Conservation (phyloP, 768 basidiomycete genomes). For the Cystobasidiopsis lactophilus region DNA sequence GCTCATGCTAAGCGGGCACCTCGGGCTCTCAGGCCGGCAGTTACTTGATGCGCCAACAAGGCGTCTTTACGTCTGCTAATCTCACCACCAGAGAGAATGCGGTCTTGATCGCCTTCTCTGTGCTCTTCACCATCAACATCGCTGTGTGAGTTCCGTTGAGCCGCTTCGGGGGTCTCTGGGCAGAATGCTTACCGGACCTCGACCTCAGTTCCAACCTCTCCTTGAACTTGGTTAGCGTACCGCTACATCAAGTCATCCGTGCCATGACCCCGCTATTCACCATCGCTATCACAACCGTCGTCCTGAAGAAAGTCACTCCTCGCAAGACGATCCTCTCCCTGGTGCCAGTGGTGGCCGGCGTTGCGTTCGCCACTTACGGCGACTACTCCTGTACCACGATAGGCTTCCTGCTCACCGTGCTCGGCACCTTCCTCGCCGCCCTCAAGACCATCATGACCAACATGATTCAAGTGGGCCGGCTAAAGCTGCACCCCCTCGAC, state of each 20-base stretch:
- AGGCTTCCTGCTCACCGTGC: conserved; percentile 67
- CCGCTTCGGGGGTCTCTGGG: conserved; percentile 15
- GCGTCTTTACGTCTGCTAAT: conserved; percentile 37
- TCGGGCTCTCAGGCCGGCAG: conserved; percentile 51
- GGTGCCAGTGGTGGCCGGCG: conserved; percentile 48
- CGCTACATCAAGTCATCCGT: conserved; percentile 92
- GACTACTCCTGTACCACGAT: conserved; percentile 38
- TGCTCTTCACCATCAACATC: conserved; percentile 82
- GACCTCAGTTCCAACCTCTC: background rate
- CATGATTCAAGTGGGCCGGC: conserved; percentile 30
- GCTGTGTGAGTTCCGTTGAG: conserved; percentile 36
- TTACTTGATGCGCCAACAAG: conserved; percentile 37
- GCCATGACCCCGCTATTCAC: conserved; percentile 84
- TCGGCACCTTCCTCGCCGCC: conserved; percentile 78
- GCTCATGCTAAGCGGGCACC: no score
- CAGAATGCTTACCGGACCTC: background rate
- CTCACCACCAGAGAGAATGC: conserved; percentile 35
- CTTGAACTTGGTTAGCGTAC: conserved; percentile 20
- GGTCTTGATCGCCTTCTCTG: conserved; percentile 57
- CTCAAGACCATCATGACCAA: conserved; percentile 85
- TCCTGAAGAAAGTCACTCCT: conserved; percentile 43
- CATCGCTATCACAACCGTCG: conserved; percentile 46
- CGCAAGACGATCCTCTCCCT: conserved; percentile 33
- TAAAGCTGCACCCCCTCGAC: conserved; percentile 50
- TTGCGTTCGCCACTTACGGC: conserved; percentile 56